Base-by-base conservation (phyloP, 495 filamentous ascomycete genomes). In the Trichoderma asperelloides region DNA sequence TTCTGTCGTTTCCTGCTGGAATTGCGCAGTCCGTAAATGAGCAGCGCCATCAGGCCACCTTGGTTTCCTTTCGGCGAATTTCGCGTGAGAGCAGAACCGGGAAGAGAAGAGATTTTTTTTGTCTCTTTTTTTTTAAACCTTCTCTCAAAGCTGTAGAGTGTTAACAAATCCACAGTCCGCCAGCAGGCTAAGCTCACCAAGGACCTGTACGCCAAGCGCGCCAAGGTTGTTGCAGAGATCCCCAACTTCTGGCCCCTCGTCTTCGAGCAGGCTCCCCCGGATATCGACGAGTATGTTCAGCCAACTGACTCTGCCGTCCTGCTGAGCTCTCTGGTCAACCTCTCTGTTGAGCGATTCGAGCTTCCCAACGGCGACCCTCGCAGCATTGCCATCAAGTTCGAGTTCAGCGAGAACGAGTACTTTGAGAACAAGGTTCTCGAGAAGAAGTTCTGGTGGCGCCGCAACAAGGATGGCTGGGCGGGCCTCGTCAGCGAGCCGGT, bases 201-300 rank as follows among this genome's bases (percentile, higher is more conserved):
- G 51, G 84, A 89, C 33, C 82, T 94, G 67, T 96, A 89, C 78
- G 77, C 84, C 66, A 88, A 88, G 78, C 89, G 93, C 73, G 79
- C 83, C n/a, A 80, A 83, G 71, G 74, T 90, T 66, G 82, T 91
- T 67, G 76, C 82, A 66, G 78, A 85, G 71, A 92, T 96, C 72
- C 80, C 81, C 39, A 85, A 91, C 80, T 97, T 97, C 86, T 97
- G 93, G 93, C 80, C 89, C 37, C 81, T 94, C 68, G 91, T 96
- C 51, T 80, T 97, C 72, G 89, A 94, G 74, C 88, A 92, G 77
- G 87, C 91, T 6, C 91, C 93, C 2, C 81, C 81, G 33, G 89
- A 96, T 65, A 85, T 96, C 69, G 93, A 96, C 76, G 88, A 91
- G 74, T 89, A 85, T 78, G 91, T 97, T 72, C 88, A 90, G 68